These are phyloP conservation scores for Afroboletus lepidellus DNA, from an alignment of 1,284 basidiomycete genomes.

Conservation along the genomic window DNA sequence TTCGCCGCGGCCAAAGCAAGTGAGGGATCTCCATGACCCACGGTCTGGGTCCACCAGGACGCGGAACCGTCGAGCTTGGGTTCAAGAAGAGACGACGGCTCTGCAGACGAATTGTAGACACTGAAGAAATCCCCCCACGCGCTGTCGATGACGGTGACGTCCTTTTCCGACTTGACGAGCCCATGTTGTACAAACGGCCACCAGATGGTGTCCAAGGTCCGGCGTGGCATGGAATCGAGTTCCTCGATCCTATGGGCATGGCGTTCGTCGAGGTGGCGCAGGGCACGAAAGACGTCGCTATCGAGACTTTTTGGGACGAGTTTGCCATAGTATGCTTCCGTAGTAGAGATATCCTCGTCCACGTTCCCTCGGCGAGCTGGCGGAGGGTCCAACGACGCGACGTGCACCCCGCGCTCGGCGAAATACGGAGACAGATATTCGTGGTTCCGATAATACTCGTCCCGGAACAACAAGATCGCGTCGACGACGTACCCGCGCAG, in stretches of 20 bases:
- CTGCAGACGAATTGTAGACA: constrained; percentile 45
- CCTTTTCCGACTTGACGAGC: constrained; percentile 60
- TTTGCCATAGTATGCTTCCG: constrained; percentile 70
- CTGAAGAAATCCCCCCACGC: constrained; percentile 87
- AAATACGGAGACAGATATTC: constrained; percentile 85
- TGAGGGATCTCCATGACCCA: constrained; percentile 81
- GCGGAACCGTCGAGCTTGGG: constrained; percentile 90
- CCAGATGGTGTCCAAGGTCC: constrained; percentile 84
- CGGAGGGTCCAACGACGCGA: constrained; percentile 59
- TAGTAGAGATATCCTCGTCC: constrained; percentile 51
- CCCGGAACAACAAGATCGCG: constrained; percentile 84
- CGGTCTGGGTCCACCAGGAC: constrained; percentile 97
- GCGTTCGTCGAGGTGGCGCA: constrained; percentile 61
- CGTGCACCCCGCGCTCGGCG: constrained; percentile 62
- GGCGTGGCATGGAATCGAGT: constrained; percentile 74
- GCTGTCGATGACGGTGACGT: constrained; percentile 91
- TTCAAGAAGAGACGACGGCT: constrained; percentile 47
- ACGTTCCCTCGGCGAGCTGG: constrained; percentile 51
- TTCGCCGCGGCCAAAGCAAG: constrained; percentile 85
- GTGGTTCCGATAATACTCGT: constrained; percentile 84
- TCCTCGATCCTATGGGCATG: constrained; percentile 68
- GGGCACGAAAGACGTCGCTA: constrained; percentile 48
- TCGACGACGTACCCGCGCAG: constrained; percentile 92
- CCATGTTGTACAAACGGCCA: constrained; percentile 98
- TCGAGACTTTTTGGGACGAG: constrained; percentile 39